phyloP scores from a whole-genome alignment of 1,284 basidiomycete species.

The Trametes sp. region DNA sequence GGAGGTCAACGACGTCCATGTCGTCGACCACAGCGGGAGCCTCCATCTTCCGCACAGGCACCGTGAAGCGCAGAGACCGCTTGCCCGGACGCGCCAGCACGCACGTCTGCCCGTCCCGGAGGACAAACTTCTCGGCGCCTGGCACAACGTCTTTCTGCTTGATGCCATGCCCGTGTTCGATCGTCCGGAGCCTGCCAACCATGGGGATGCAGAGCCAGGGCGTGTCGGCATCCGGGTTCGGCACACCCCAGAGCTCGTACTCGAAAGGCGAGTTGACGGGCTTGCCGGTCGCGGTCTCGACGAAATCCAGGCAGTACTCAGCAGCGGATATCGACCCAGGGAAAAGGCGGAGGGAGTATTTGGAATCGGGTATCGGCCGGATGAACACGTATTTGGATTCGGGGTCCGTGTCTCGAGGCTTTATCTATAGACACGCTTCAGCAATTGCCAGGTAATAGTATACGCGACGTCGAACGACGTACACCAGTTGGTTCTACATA shows the following conservation, averaged over 20 bases:
- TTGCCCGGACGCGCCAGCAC: not conserved
- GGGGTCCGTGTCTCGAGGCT: too few species aligned
- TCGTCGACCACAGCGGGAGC: not conserved
- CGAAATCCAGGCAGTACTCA: constrained; percentile 16
- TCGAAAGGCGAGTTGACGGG: constrained; percentile 17
- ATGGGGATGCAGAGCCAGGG: constrained; percentile 2
- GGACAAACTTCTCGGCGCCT: not conserved
- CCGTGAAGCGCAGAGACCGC: not conserved
- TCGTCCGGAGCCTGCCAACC: not conserved
- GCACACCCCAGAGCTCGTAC: constrained; percentile 9
- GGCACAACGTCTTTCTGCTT: not conserved
- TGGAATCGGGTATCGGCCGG: not conserved
- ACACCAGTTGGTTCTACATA: constrained; percentile 8
- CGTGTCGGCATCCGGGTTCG: not conserved
- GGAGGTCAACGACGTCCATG: not conserved
- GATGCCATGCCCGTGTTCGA: not conserved
- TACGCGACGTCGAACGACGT: not conserved
- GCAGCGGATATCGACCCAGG: constrained; percentile 2
- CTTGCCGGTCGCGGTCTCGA: constrained; percentile 11
- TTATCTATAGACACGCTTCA: not conserved
- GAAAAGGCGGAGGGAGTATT: constrained; percentile 6
- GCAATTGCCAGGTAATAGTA: too few species aligned
- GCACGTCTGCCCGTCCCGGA: constrained; percentile 5
- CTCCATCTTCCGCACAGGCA: not conserved
- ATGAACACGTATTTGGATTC: not conserved